Evolutionary conservation across 805 yeast genomes (phyloP).

Genomic region (Komagataella kurtzmanii): DNA sequence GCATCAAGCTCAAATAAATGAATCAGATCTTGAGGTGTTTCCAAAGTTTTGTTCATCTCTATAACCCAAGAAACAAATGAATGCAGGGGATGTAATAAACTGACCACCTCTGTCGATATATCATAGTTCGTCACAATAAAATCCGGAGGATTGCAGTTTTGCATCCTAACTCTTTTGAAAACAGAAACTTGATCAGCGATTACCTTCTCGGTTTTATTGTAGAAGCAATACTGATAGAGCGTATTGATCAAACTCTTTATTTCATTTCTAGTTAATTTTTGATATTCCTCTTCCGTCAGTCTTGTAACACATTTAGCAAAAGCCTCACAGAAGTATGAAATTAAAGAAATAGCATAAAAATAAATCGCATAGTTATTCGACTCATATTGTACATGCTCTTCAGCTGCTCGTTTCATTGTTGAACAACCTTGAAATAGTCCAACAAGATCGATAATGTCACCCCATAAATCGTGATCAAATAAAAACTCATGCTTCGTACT

Average conservation of each 20-base stretch:
- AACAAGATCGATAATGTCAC: constrained; percentile 52
- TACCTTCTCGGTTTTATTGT: not conserved
- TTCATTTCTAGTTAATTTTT: not conserved
- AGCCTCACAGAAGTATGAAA: constrained; percentile 46
- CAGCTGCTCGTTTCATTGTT: constrained; percentile 57
- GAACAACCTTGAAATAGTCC: constrained; percentile 69
- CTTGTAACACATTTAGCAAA: constrained; percentile 31
- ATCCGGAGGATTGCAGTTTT: not conserved
- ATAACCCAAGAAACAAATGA: constrained; percentile 60
- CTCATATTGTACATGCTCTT: constrained; percentile 84
- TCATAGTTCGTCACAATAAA: constrained; percentile 18
- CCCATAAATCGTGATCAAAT: constrained; percentile 30
- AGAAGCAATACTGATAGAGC: not conserved
- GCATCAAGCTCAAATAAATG: constrained; percentile 6
- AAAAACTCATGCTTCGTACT: constrained; percentile 41
- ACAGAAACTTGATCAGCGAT: constrained; percentile 5
- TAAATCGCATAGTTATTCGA: constrained; percentile 67
- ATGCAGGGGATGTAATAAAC: constrained; percentile 74
- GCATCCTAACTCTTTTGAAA: constrained; percentile 3
- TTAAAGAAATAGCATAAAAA: constrained; percentile 55
- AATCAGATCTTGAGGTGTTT: constrained; percentile 12
- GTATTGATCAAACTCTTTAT: not conserved
- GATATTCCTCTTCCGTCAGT: constrained; percentile 1
- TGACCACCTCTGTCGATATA: constrained; percentile 34
- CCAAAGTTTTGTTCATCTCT: constrained; percentile 29